Evolutionary conservation across 1,284 basidiomycete species (phyloP).

Genomic region (Apiotrichum sp.): DNA sequence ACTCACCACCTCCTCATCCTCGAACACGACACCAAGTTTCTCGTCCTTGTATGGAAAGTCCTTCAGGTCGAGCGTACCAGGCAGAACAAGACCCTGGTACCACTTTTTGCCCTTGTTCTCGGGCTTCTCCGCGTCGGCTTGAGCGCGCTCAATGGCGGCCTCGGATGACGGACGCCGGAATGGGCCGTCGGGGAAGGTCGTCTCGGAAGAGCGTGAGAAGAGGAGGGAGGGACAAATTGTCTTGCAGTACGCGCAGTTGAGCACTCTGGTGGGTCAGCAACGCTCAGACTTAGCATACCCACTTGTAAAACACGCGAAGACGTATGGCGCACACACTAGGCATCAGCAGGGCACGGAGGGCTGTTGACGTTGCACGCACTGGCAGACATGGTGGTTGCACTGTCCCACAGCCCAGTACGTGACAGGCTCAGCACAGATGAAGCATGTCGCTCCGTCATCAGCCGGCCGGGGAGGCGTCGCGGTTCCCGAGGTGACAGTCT

Average conservation of each 20-base stretch:
- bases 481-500: neutral
- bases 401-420: conserved; percentile 82
- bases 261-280: conserved; percentile 48
- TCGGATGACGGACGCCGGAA: conserved; percentile 51
- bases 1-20: conserved; percentile 70
- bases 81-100: conserved; percentile 35
- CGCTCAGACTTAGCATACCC: conserved; percentile 4
- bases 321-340: conserved; percentile 73
- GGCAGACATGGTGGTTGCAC: conserved; percentile 67
- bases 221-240: conserved; percentile 72
- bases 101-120: conserved; percentile 36
- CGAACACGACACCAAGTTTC: conserved; percentile 76
- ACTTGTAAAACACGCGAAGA: conserved; percentile 87
- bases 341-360: conserved; percentile 48
- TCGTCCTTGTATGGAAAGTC: conserved; percentile 60
- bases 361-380: conserved; percentile 28
- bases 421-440: conserved; percentile 93
- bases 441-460: conserved; percentile 61
- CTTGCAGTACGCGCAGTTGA: conserved; percentile 96
- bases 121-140: conserved; percentile 33
- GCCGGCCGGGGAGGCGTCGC: conserved; percentile 12
- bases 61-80: conserved; percentile 38
- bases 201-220: conserved; percentile 68
- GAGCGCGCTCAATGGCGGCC: conserved; percentile 29
- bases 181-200: conserved; percentile 59